Conservation (phyloP, 108 stramenopile species). For the Skeletonema tropicum region DNA sequence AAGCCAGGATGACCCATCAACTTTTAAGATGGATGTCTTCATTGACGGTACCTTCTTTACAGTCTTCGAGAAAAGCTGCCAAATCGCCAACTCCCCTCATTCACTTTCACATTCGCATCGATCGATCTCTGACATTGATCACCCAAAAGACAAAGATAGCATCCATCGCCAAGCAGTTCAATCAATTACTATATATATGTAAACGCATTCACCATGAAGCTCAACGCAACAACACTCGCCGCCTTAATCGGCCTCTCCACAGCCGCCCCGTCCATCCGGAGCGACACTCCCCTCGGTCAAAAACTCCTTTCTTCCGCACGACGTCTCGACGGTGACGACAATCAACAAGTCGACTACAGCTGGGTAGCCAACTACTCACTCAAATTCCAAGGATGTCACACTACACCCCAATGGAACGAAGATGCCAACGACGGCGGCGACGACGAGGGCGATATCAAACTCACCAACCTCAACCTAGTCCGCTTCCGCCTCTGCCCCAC, state of each 20-base stretch:
- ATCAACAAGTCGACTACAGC: constrained; percentile 53
- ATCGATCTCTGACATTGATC: too few relatives aligned
- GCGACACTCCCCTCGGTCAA: constrained; percentile 55
- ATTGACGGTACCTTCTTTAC: too few relatives aligned
- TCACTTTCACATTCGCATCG: too few relatives aligned
- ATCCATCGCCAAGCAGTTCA: too few relatives aligned
- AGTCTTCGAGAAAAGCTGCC: too few relatives aligned
- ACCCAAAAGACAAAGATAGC: too few relatives aligned
- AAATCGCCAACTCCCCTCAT: background rate
- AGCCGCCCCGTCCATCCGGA: constrained; percentile 39
- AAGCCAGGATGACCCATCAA: too few relatives aligned
- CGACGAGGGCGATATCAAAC: constrained; percentile 28
- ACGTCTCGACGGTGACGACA: constrained; percentile 42
- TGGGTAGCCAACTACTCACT: constrained; percentile 45
- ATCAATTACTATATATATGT: too few relatives aligned
- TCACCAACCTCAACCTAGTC: constrained; percentile 75
- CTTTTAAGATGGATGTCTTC: too few relatives aligned
- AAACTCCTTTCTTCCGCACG: constrained; percentile 67
- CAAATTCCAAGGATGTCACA: constrained; percentile 88
- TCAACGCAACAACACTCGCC: constrained; percentile 12
- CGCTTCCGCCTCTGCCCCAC: constrained; percentile 86
- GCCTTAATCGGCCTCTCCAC: constrained; percentile 13
- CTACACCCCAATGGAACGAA: constrained; percentile 79
- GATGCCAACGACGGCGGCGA: constrained; percentile 62
- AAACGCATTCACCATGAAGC: constrained; percentile 2